phyloP scores from a whole-genome alignment of 192 early-diverging fungal genomes.

The Thamnidium elegans region DNA sequence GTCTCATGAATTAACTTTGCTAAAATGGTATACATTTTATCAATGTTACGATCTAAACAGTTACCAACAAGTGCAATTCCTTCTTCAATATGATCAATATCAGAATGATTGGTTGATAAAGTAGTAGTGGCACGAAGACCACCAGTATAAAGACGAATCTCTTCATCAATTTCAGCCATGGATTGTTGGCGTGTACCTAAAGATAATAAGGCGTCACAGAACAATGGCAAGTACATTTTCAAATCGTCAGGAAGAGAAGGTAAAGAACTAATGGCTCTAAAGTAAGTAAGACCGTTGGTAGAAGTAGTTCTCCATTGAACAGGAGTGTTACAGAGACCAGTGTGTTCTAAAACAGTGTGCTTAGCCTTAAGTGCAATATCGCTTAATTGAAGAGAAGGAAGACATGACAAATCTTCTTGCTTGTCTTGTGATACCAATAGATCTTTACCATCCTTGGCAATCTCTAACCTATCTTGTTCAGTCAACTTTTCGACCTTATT shows the following conservation, averaged over 20 bases:
- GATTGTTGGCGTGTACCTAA: slow-evolving; percentile 60
- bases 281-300: slow-evolving; percentile 93
- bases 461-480: slow-evolving; percentile 52
- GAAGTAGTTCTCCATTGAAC: slow-evolving; percentile 75
- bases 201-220: slow-evolving; percentile 65
- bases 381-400: slow-evolving; percentile 80
- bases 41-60: slow-evolving; percentile 72
- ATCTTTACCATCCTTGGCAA: slow-evolving; percentile 64
- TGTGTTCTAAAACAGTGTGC: slow-evolving; percentile 55
- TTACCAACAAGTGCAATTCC: slow-evolving; percentile 62
- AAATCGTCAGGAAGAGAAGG: slow-evolving; percentile 52
- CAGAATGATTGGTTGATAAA: slow-evolving; percentile 60
- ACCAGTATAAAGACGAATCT: slow-evolving; percentile 80
- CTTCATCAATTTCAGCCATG: slow-evolving; percentile 85
- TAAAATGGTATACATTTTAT: slow-evolving; percentile 71
- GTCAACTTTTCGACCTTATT: slow-evolving; percentile 59
- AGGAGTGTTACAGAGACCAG: slow-evolving; percentile 43
- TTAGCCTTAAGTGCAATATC: slow-evolving; percentile 69
- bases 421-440: slow-evolving; percentile 70
- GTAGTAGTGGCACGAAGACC: slow-evolving; percentile 74
- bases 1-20: slow-evolving; percentile 68
- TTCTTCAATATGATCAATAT: slow-evolving; percentile 52
- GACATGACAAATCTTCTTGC: slow-evolving; percentile 72
- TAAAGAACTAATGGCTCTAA: slow-evolving; percentile 69
- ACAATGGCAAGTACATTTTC: slow-evolving; percentile 73